Conservation (phyloP, 306 rosid species). For the barrel medic (Medicago truncatula) region DNA sequence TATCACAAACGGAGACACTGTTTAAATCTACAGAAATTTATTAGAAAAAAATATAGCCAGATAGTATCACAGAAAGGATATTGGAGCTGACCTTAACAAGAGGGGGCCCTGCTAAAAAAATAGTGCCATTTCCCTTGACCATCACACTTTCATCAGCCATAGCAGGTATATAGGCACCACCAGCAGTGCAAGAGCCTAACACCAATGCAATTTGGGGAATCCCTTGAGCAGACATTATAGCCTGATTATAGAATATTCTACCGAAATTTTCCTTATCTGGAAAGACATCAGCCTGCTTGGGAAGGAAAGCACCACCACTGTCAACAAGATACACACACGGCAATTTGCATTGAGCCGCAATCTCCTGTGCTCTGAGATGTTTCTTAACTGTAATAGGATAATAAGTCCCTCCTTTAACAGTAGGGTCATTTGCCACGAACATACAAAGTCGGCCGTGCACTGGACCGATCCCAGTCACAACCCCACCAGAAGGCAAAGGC, state of each 20-base stretch:
- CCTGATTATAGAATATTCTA: slow-evolving; percentile 91
- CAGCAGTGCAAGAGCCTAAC: slow-evolving; percentile 95
- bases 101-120: slow-evolving; percentile 95
- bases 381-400: slow-evolving; percentile 97
- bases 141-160: slow-evolving; percentile 99
- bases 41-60: slow-evolving; percentile 9
- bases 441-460: slow-evolving; percentile 92
- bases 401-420: slow-evolving; percentile 95
- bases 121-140: slow-evolving; percentile 97
- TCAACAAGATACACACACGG: slow-evolving; percentile 96
- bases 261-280: slow-evolving; percentile 95
- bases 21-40: not conserved
- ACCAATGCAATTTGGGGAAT: slow-evolving; percentile 96
- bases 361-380: slow-evolving; percentile 96
- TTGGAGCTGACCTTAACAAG: slow-evolving; percentile 79
- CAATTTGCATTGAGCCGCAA: slow-evolving; percentile 82
- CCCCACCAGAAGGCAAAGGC: slow-evolving; percentile 82
- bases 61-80: slow-evolving; percentile 36
- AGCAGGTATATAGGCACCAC: slow-evolving; percentile 97
- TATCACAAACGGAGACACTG: not conserved
- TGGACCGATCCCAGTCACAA: slow-evolving; percentile 91
- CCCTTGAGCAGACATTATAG: slow-evolving; percentile 83
- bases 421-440: slow-evolving; percentile 97
- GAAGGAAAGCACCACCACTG: slow-evolving; percentile 98
- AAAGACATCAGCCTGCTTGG: slow-evolving; percentile 97